Percentiles rank a stretch among this genome's conserved stretches.
phyloP scores from a whole-genome alignment of 495 filamentous ascomycete genomes.

The Neurospora sp. region DNA sequence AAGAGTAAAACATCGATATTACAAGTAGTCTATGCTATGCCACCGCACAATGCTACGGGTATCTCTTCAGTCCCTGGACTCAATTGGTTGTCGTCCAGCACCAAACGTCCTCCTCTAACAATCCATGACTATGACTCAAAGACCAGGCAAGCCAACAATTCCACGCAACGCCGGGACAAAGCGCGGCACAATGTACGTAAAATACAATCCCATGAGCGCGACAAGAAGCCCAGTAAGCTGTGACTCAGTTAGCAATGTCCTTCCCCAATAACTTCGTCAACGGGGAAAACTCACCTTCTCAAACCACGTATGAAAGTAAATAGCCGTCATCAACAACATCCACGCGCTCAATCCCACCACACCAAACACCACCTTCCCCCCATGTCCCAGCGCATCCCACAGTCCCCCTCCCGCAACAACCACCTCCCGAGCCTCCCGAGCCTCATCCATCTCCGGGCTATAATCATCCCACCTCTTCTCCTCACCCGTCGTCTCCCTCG shows the following conservation, averaged over 20 bases:
- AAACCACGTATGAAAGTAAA: slow-evolving; percentile 96
- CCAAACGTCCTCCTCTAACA: background rate
- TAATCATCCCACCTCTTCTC: slow-evolving; percentile 5
- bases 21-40: background rate
- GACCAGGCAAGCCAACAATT: slow-evolving; percentile 67
- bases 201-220: slow-evolving; percentile 57
- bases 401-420: slow-evolving; percentile 2
- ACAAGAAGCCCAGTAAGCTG: slow-evolving; percentile 65
- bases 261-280: no score
- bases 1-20: background rate
- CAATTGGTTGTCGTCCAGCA: background rate
- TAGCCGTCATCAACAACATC: slow-evolving; percentile 97
- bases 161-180: slow-evolving; percentile 49
- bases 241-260: background rate
- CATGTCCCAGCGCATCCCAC: slow-evolving; percentile 27
- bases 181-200: slow-evolving; percentile 69
- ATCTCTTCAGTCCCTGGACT: background rate
- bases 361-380: slow-evolving; percentile 38
- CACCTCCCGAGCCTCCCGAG: slow-evolving; percentile 25
- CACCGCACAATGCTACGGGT: background rate
- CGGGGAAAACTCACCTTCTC: slow-evolving; percentile 60
- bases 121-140: slow-evolving; percentile 21
- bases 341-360: slow-evolving; percentile 62
- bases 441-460: slow-evolving; percentile 3
- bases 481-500: background rate